Base-by-base conservation (phyloP, 2,329 filamentous ascomycete genomes). In the Huntiella savannae region DNA sequence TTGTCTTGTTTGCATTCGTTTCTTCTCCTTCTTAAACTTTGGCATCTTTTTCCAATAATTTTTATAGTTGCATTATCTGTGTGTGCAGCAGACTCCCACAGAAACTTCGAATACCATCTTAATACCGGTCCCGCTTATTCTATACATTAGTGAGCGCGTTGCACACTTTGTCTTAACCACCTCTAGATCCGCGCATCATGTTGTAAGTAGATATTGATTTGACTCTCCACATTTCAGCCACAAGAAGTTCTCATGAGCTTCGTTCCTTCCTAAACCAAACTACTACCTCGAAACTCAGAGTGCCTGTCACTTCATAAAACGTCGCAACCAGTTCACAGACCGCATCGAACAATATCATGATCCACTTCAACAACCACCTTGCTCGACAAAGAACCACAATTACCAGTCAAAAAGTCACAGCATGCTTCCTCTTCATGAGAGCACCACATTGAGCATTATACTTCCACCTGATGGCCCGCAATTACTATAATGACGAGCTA, bases 181-280 rank as follows among this genome's bases (percentile, higher is more conserved):
- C 11, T 28, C 22, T 15, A 32, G 22, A 38, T 34, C 11, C 34
- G 36, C 22, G 32, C 44, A 17, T 19, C 36, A 46, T 46, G 44
- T 46, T 46, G 44, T 46, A 46, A 46, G 44, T 46, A 32, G 10
- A 40, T 33, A 11, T n/a, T 17, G 16, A n/a, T 16, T n/a, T 13
- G 11, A 16, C 33, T 44, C 13, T 16, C 11, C 33, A 16, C 19
- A 28, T 22, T 28, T 33, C 22, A 39, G 12, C 28, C 33, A 28
- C 32, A 11, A 36, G 34, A 15, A n/a, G 15, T 36, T 5, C 12
- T 36, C 11, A 36, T 16, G 12, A 15, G 34, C 12, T 36, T 4
- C 5, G 15, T n/a, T n/a, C 15, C 34, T 36, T 16, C 34, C 12
- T 11, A n/a, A n/a, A 6, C 11, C 34, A n/a, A 15, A 5, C 34